Conservation (phyloP, 225 moss, liverwort and hornwort genomes). For the Polytrichum formosum region DNA sequence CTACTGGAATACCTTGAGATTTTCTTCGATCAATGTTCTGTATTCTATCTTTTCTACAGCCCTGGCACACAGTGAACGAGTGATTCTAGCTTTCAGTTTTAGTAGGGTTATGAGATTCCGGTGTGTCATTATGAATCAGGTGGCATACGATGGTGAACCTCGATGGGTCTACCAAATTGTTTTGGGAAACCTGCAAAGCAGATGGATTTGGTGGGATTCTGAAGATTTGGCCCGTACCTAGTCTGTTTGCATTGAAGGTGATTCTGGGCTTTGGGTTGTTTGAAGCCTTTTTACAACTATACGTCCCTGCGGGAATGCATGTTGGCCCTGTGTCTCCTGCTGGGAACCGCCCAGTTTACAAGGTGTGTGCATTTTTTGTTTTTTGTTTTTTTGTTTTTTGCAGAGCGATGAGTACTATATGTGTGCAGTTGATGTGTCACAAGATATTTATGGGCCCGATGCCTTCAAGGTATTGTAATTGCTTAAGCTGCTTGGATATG, state of each 20-base stretch:
- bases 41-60: too few species aligned
- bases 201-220: conserved; percentile 53
- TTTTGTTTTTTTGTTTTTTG: too few species aligned
- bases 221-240: conserved; percentile 75
- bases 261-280: conserved; percentile 68
- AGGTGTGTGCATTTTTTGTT: conserved; percentile 24
- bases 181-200: conserved; percentile 38
- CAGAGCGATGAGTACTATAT: too few species aligned
- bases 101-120: not conserved
- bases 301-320: conserved; percentile 72
- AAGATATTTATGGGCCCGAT: too few species aligned
- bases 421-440: too few species aligned
- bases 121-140: conserved; percentile 34
- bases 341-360: conserved; percentile 88
- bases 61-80: too few species aligned
- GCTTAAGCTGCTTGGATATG: too few species aligned
- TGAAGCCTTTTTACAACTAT: conserved; percentile 82
- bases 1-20: too few species aligned
- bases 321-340: conserved; percentile 84
- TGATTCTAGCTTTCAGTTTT: not conserved
- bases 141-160: conserved; percentile 87
- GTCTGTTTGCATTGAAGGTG: conserved; percentile 51
- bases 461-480: too few species aligned
- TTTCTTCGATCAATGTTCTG: too few species aligned
- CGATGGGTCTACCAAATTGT: conserved; percentile 67